Evolutionary conservation across 1,139 yeast genomes (phyloP), one percentile per base, ranked within the genome.

Genomic region (Candida labiduridarum): DNA sequence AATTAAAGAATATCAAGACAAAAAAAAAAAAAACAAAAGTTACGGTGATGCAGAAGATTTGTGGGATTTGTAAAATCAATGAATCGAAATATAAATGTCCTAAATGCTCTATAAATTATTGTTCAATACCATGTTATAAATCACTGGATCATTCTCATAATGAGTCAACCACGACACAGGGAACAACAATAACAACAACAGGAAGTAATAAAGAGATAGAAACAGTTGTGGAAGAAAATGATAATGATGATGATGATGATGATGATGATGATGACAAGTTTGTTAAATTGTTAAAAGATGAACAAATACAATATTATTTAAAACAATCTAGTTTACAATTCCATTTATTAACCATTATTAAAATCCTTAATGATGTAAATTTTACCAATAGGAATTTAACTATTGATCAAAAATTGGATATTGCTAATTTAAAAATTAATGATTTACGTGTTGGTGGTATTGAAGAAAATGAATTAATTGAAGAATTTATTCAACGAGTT

Each of bases 61-160:
- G 42, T 44, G 70, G 67, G 14, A 74, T 84, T 7, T 84, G 89
- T 57, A 48, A 57, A 2, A 60, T 47, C 1, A 57, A 63, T 1
- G 67, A 66, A 39, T 69, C 80, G 31, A 83, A 82, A 57, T 85
- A 85, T 63, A 84, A 78, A 58, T 85, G 91, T 60, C 88, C 90
- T 1, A 78, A 73, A 53, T 84, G 90, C 51, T 44, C 52, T 1
- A 54, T 66, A 2, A 58, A 50, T 3, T 76, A 76, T 63, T 86
- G 92, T 58, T 82, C 89, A 0, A 52, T 86, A 10, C 56, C 52
- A 1, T 86, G 92, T 56, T 86, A 78, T 62, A 85, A 85, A 62
- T 67, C 72, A 19, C 78, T 66, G 11, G 55, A 54, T 9, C 89
- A 84, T 58, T 44, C 15, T n/a, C 44, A 47, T 40, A 38, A 49